Percentiles rank a stretch among this genome's conserved stretches.
Evolutionary conservation across 176 grass and related monocot genomes (phyloP).

Genomic region (Triticum aestivum): IWGSC_CS_RefSeq_v2.1 NC_057808.1:54333513-54334012

Average conservation of each 20-base stretch:
- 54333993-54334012: too few relatives aligned
- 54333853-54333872: too few relatives aligned
- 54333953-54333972: too few relatives aligned
- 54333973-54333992: background rate
- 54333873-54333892: too few relatives aligned
- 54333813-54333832: background rate
- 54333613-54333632: background rate
- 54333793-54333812: background rate
- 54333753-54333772: constrained; percentile 1
- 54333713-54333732: too few relatives aligned
- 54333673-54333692: background rate
- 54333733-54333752: background rate
- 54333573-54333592: background rate
- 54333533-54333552: too few relatives aligned
- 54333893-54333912: too few relatives aligned
- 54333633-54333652: background rate
- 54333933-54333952: too few relatives aligned
- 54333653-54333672: background rate
- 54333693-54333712: background rate
- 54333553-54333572: too few relatives aligned
- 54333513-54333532: too few relatives aligned
- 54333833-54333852: too few relatives aligned
- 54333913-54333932: too few relatives aligned
- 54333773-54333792: background rate
- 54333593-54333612: background rate